Base-by-base conservation (phyloP, 2,329 filamentous ascomycete species). In the Myriosclerotinia scirpicola region DNA sequence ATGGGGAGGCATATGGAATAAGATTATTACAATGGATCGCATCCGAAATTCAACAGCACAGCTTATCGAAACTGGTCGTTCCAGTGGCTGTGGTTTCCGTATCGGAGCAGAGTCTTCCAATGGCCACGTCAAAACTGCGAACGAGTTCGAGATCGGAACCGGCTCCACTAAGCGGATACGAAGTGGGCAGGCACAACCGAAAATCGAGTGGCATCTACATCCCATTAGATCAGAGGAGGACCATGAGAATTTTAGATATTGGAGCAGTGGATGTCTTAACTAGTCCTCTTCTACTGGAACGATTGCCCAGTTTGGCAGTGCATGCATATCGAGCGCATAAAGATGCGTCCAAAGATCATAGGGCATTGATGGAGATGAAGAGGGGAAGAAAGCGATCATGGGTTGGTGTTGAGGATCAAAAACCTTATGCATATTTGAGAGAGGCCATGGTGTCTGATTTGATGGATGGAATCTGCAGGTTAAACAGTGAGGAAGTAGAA, bases 381-480 rank as follows among this genome's bases (percentile, higher is more conserved):
- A 87, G 89, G 71, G 87, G 89, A 54, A 85, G 93, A 65, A 96
- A 96, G 78, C 86, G 92, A 64, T 97, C 93, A 0, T 97, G 93
- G 93, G 92, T 97, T 53, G 93, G 93, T 36, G 85, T 96, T 14
- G 87, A 91, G 74, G 91, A 94, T 71, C 86, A 92, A 72, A 90
- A 93, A 76, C 92, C 93, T 1, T 97, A 93, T 79, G 89, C 92
- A 20, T 97, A 97, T 78, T 80, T 97, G 65, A 85, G 93, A 68
- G 93, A 97, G 79, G 91, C 91, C 60, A 97, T 97, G 92, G 93
- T 97, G 6, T 95, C 92, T 1, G 89, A 89, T 66, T 83, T 97
- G 67, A 95, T 97, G 91, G 90, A 89, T 74, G 88, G 91, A 48
- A 97, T 97, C 65, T 97, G 93, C 78, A 90, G 90, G 70, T 85